Evolutionary conservation across 139 green algal species (phyloP).

Genomic region (Bryopsis sp.): DNA sequence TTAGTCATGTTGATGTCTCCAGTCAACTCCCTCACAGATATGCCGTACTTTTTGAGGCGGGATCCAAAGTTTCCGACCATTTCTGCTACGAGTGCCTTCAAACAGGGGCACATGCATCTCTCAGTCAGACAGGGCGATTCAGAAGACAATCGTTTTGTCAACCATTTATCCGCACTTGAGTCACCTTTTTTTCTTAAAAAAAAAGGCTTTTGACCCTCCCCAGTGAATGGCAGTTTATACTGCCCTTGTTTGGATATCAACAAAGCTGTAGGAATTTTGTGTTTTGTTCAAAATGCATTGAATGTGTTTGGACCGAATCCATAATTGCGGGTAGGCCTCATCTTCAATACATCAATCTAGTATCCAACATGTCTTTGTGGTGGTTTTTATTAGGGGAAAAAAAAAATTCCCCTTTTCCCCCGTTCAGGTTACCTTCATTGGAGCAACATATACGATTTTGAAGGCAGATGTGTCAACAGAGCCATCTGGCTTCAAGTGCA

Average conservation of each 20-base stretch:
- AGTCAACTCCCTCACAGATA: conserved; percentile 31
- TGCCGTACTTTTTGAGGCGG: conserved; percentile 52
- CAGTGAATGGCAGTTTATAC: too few relatives aligned
- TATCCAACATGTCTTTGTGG: too few relatives aligned
- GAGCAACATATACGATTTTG: conserved; percentile 98
- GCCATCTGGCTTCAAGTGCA: conserved; percentile 64
- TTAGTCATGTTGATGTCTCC: conserved; percentile 82
- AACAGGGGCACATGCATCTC: not conserved
- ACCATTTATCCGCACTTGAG: too few relatives aligned
- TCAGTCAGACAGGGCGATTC: not conserved
- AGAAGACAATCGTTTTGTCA: too few relatives aligned
- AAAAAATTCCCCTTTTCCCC: not conserved
- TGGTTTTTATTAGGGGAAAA: not conserved
- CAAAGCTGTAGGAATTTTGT: too few relatives aligned
- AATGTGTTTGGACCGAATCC: too few relatives aligned
- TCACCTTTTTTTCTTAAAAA: too few relatives aligned
- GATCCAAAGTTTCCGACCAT: conserved; percentile 92
- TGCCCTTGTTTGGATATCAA: too few relatives aligned
- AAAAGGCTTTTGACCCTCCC: too few relatives aligned
- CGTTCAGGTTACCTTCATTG: conserved; percentile 74
- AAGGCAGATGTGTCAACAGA: conserved; percentile 76
- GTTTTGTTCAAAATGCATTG: too few relatives aligned
- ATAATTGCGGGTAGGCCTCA: too few relatives aligned
- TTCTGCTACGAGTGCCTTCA: conserved; percentile 90
- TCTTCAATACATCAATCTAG: too few relatives aligned